Evolutionary conservation across 164 flowering plant genomes (phyloP).

Genomic region (Euptelea pleiosperma): DNA sequence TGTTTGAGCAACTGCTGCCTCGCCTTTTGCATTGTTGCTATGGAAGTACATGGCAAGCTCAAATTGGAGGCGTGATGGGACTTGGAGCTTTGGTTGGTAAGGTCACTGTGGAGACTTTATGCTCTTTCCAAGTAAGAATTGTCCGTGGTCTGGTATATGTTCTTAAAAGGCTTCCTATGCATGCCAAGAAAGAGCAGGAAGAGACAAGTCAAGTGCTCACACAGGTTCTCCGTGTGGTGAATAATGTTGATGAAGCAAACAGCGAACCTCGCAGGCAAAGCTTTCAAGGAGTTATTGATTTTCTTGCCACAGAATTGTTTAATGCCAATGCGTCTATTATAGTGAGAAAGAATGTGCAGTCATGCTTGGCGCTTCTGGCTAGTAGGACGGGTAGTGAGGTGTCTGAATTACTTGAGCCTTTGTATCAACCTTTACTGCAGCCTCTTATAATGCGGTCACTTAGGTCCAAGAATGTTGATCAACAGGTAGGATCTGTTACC

Average conservation of each 20-base stretch:
- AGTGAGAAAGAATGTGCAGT: slow-evolving; percentile 91
- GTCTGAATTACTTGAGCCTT: slow-evolving; percentile 85
- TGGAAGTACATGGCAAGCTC: slow-evolving; percentile 97
- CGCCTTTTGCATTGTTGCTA: slow-evolving; percentile 97
- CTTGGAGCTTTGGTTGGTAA: slow-evolving; percentile 94
- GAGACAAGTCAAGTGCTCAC: slow-evolving; percentile 97
- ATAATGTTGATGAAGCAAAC: slow-evolving; percentile 92
- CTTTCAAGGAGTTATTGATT: slow-evolving; percentile 92
- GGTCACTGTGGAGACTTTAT: slow-evolving; percentile 86
- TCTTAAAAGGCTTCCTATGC: slow-evolving; percentile 88
- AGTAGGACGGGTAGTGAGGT: slow-evolving; percentile 98
- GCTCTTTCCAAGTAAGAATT: slow-evolving; percentile 77
- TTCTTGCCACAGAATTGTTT: slow-evolving; percentile 88
- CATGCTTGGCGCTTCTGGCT: slow-evolving; percentile 92
- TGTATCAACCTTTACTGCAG: slow-evolving; percentile 86
- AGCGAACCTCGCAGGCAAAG: slow-evolving; percentile 88
- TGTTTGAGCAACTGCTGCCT: slow-evolving; percentile 92
- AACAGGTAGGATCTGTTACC: slow-evolving; percentile 65
- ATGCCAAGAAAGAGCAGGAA: slow-evolving; percentile 96
- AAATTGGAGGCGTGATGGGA: slow-evolving; percentile 96
- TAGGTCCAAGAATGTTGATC: slow-evolving; percentile 88
- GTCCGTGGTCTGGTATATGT: slow-evolving; percentile 86
- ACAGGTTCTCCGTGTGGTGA: slow-evolving; percentile 94
- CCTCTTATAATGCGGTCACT: slow-evolving; percentile 86
- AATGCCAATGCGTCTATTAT: slow-evolving; percentile 76